Conservation (phyloP, 352 stramenopile genomes). For the Phytophthora cajani region DNA sequence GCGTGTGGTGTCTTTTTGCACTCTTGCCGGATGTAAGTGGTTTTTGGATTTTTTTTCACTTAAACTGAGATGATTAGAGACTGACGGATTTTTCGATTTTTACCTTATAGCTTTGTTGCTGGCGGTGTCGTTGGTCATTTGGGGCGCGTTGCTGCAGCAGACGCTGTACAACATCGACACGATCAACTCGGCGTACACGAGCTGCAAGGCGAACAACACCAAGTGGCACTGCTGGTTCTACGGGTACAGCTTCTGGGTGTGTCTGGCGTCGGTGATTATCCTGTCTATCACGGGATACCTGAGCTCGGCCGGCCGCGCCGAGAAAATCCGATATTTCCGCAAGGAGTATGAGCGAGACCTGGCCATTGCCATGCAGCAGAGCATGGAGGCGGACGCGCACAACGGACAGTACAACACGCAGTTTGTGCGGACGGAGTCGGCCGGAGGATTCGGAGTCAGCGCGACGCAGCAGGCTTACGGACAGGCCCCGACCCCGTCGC, state of each 20-base stretch:
- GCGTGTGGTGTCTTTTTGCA: slow-evolving; percentile 81
- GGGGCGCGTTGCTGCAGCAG: slow-evolving; percentile 80
- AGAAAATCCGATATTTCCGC: slow-evolving; percentile 88
- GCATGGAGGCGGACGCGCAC: slow-evolving; percentile 56
- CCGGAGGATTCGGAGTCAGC: slow-evolving; percentile 38
- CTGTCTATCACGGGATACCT: slow-evolving; percentile 80
- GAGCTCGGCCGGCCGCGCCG: slow-evolving; percentile 78
- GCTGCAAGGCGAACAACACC: slow-evolving; percentile 69
- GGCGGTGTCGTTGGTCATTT: slow-evolving; percentile 79
- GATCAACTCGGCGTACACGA: slow-evolving; percentile 78
- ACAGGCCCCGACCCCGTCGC: slow-evolving; percentile 40
- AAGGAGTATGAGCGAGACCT: slow-evolving; percentile 85
- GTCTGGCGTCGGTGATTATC: slow-evolving; percentile 80
- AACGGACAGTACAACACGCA: slow-evolving; percentile 28
- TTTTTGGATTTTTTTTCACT: background rate
- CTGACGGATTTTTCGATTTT: background rate
- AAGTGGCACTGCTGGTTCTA: slow-evolving; percentile 90
- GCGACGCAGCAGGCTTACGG: slow-evolving; percentile 36
- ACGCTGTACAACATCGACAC: slow-evolving; percentile 82
- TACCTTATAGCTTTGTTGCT: slow-evolving; percentile 62
- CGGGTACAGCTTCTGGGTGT: slow-evolving; percentile 88
- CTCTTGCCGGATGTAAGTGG: slow-evolving; percentile 80
- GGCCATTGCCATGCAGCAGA: slow-evolving; percentile 78
- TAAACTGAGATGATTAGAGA: background rate
- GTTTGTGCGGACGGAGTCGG: slow-evolving; percentile 57